phyloP scores from a whole-genome alignment of 306 rosid genomes.

The Malus sieversii region DNA sequence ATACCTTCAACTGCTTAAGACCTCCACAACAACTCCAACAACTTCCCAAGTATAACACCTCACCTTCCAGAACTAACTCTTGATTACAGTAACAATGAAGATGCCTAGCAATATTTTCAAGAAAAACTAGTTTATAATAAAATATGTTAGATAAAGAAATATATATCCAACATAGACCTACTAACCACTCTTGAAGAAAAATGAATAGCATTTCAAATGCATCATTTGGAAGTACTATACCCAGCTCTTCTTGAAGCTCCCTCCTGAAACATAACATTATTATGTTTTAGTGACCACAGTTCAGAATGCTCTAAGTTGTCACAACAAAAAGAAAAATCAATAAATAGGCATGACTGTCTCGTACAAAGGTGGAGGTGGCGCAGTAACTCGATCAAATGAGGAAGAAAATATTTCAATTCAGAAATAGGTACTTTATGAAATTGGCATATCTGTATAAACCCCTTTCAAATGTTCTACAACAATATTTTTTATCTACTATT shows the following conservation, averaged over 20 bases:
- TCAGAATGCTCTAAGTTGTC: not conserved
- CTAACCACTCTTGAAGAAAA: constrained; percentile 76
- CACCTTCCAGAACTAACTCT: not conserved
- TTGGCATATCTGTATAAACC: not conserved
- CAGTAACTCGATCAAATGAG: not conserved
- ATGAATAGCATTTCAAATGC: constrained; percentile 79
- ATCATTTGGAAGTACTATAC: constrained; percentile 71
- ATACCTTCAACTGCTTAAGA: not conserved
- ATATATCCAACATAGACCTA: constrained; percentile 1
- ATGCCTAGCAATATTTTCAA: not conserved
- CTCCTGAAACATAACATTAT: constrained; percentile 49
- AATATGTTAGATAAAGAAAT: not conserved
- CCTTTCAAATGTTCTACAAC: not conserved
- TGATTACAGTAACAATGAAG: not conserved
- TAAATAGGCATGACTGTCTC: not conserved
- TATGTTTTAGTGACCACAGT: not conserved
- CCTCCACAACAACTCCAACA: not conserved
- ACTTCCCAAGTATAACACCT: not conserved
- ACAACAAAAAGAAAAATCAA: not conserved
- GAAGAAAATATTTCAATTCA: not conserved
- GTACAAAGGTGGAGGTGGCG: not conserved
- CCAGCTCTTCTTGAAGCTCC: constrained; percentile 95
- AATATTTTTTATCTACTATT: not conserved
- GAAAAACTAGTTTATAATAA: not conserved
- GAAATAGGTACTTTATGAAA: not conserved